Evolutionary conservation across 768 basidiomycete species (phyloP), one percentile per base, ranked within the genome.

Genomic region (Antrodiella citrinella): DNA sequence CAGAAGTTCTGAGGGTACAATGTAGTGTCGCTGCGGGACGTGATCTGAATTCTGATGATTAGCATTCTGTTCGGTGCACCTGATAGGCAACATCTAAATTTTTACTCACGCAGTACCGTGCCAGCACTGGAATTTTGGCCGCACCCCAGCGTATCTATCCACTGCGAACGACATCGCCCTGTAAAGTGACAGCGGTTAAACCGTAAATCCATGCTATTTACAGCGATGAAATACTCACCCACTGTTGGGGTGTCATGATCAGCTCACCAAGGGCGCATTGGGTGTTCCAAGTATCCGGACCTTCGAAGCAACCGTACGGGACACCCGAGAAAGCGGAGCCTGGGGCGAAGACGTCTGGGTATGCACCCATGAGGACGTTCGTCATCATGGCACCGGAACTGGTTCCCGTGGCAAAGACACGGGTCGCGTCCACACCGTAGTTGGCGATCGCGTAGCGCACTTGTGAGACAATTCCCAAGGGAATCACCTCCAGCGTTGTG

Each of bases 371-470:
- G 39, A 80, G 65, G 21, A 79, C 77, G 57, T 73, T 76, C 49
- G 78, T 79, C 78, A 80, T 80, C 79, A 80, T 81, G 49, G 70
- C 70, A 42, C 78, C 79, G 2, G 77, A 78, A 3, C 72, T 73
- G 2, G 70, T 69, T 11, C 79, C 78, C 26, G 74, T 75, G 22
- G 70, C 72, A 60, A 72, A 80, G 51, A 80, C 77, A 35, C 69
- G 67, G 26, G 39, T 57, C 3, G 73, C 35, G 54, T 78, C 72
- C 26, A 76, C 76, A 26, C 67, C 68, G 52, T 67, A 77, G 64
- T 67, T 76, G 20, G 64, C 46, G 44, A 80, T 73, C 12, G 78
- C 74, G 56, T 70, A 79, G 30, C 69, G 66, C 35, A 74, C 69
- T 59, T 70, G 69, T n/a, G 65, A 72, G 0, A 68, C 75, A 53